phyloP scores from a whole-genome alignment of 805 yeast genomes.

The Blastobotrys terrestris region DNA sequence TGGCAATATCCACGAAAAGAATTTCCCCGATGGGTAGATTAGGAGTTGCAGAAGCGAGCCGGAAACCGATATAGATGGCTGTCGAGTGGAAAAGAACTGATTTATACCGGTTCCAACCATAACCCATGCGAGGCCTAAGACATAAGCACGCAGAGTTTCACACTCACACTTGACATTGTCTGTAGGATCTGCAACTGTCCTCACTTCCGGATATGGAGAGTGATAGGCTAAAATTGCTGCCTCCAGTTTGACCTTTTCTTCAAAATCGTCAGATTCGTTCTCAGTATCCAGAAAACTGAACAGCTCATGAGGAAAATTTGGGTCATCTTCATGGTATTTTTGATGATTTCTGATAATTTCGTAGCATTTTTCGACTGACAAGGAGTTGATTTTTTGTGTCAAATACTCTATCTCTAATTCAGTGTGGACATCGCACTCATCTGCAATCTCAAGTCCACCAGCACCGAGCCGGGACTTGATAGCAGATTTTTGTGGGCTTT shows the following conservation, averaged over 20 bases:
- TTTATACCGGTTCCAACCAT: constrained; percentile 49
- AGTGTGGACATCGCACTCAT: background rate
- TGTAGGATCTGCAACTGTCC: constrained; percentile 47
- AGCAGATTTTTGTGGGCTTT: background rate
- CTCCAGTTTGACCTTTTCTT: constrained; percentile 26
- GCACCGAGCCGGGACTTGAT: background rate
- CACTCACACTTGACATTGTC: constrained; percentile 42
- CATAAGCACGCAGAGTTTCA: constrained; percentile 48
- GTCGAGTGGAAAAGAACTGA: constrained; percentile 51
- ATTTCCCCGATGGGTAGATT: constrained; percentile 52
- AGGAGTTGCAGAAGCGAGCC: constrained; percentile 39
- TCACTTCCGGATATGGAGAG: constrained; percentile 54
- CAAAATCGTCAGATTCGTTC: background rate
- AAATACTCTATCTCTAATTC: background rate
- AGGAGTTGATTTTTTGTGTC: background rate
- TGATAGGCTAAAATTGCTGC: constrained; percentile 37
- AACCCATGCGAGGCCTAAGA: constrained; percentile 35
- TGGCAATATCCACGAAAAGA: constrained; percentile 41
- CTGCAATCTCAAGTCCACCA: background rate
- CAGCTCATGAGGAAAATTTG: constrained; percentile 36
- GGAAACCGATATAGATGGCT: constrained; percentile 42
- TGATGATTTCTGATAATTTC: background rate
- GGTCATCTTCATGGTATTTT: constrained; percentile 41
- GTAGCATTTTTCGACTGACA: background rate
- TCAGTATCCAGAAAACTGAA: background rate